Conservation (phyloP, 306 rosid species). For the Erythrophleum fordii region DNA sequence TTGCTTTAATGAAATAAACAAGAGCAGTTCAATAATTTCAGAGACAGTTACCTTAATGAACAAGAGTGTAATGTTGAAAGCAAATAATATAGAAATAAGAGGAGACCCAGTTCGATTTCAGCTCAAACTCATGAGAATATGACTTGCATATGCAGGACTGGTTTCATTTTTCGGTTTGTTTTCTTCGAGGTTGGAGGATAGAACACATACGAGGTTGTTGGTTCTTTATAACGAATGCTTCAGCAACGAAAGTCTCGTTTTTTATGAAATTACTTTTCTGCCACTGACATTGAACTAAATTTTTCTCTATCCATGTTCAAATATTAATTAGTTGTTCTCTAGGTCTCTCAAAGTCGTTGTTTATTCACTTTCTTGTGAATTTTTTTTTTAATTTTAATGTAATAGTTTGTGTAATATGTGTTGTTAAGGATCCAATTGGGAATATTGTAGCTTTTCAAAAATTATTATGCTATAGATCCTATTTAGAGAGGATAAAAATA, state of each 20-base stretch:
- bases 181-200: slow-evolving; percentile 28
- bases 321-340: too few species aligned
- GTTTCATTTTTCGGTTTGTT: slow-evolving; percentile 22
- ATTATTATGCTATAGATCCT: too few species aligned
- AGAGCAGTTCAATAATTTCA: slow-evolving; percentile 15
- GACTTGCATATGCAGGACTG: slow-evolving; percentile 11
- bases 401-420: too few species aligned
- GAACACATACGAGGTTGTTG: background rate
- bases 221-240: slow-evolving; percentile 15
- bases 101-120: slow-evolving; percentile 18
- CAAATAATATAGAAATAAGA: slow-evolving; percentile 18
- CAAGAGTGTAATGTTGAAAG: slow-evolving; percentile 15
- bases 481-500: too few species aligned
- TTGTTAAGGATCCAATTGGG: too few species aligned
- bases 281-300: slow-evolving; percentile 21
- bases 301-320: background rate
- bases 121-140: slow-evolving; percentile 17
- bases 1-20: background rate
- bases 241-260: slow-evolving; percentile 22
- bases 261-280: slow-evolving; percentile 16
- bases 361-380: too few species aligned
- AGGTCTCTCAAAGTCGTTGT: too few species aligned
- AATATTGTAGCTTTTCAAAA: too few species aligned
- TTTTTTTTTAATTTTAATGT: too few species aligned
- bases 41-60: slow-evolving; percentile 41